Base-by-base conservation (phyloP, 352 stramenopile species). In the Globisporangium canariense region DNA sequence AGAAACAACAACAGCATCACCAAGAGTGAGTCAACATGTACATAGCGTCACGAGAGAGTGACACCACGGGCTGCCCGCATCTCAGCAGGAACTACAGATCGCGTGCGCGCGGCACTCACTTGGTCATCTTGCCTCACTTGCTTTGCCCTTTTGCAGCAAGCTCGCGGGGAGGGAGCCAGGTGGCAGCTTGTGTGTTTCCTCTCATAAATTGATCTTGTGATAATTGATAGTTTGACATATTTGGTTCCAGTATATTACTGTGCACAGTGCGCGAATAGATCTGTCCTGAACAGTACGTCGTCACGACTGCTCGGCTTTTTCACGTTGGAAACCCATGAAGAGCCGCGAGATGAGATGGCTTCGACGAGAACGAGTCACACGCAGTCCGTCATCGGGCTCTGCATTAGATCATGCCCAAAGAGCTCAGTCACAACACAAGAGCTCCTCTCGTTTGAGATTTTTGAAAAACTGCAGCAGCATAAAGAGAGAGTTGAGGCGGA, bases 111-210 rank as follows among this genome's bases (percentile, higher is more conserved):
- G 28, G 7, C 28, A 53, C 56, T 40, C 34, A 62, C 56, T 62
- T 62, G 56, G 22, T 62, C 56, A 62, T 62, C 52, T 40, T 62
- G 40, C 25, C 14, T 30, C 28, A 20, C 46, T 62, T 22, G 56
- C 43, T 62, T 38, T 62, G 56, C 43, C 38, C 38, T 49, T 53
- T 38, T 52, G 40, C 55, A 61, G 52, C 55, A 59, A 46, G 14
- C 9, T 40, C 1, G 53, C 4, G 41, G 40, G 20, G 30, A 50
- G 49, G 25, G 11, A 25, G 56, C 41, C 56, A 62, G 36, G 56
- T 62, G 56, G 56, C 56, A 62, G 41, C 43, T 22, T 36, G 32
- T 36, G 32, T 4, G 32, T 9, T 8, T 36, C 32, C 32, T 36
- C 32, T 36, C 7, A 36, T 36, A 36, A 36, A 36, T 5, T 9